phyloP scores from a whole-genome alignment of 2,329 filamentous ascomycete species.

The Fusarium globosum region DNA sequence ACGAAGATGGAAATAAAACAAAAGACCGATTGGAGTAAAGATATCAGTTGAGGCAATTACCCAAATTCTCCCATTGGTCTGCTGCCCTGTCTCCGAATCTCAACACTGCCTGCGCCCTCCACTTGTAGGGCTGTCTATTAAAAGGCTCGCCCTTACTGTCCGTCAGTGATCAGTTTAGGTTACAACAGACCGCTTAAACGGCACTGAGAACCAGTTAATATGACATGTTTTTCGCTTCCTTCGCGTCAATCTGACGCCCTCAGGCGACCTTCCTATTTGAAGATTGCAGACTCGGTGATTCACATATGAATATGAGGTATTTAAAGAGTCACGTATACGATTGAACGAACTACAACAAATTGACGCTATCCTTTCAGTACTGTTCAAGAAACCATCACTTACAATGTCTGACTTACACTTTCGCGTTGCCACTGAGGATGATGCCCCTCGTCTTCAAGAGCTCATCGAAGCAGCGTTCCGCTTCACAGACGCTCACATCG shows the following conservation, averaged over 20 bases:
- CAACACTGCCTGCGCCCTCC: slow-evolving; percentile 10
- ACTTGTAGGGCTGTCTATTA: neutral
- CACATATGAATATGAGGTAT: slow-evolving; percentile 2
- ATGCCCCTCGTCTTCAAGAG: slow-evolving; percentile 50
- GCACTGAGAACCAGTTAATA: neutral
- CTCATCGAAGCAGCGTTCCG: slow-evolving; percentile 56
- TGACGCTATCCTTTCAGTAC: neutral
- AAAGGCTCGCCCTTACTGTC: neutral
- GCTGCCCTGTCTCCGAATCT: neutral
- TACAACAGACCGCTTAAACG: neutral
- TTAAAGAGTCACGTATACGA: slow-evolving; percentile 2
- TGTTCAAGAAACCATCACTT: slow-evolving; percentile 10
- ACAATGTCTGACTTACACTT: slow-evolving; percentile 41
- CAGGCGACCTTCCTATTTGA: slow-evolving; percentile 16
- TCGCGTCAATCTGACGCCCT: slow-evolving; percentile 18
- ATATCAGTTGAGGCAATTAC: neutral
- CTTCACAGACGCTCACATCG: slow-evolving; percentile 50
- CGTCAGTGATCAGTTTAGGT: neutral
- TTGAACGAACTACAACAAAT: neutral
- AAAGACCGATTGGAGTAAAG: neutral
- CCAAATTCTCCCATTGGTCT: neutral
- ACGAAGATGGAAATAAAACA: neutral
- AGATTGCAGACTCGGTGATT: neutral
- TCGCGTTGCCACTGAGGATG: slow-evolving; percentile 51
- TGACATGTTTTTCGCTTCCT: neutral